Percentiles rank a stretch among this genome's conserved stretches.
These are phyloP conservation scores for Bruguiera hainesii DNA, from an alignment of 441 rosid species.

Conservation along the genomic window DNA sequence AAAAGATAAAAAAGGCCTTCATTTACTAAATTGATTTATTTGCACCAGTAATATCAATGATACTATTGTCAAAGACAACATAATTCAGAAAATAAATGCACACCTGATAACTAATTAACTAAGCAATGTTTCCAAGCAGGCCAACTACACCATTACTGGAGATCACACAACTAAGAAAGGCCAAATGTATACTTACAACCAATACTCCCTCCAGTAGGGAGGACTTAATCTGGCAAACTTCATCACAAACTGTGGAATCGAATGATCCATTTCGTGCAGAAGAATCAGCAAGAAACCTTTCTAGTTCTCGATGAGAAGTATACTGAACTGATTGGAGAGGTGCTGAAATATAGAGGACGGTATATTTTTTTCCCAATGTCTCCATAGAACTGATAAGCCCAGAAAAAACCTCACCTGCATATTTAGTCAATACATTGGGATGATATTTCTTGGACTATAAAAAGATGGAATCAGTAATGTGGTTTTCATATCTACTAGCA, in stretches of 20 bases:
- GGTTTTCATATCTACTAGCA: background rate
- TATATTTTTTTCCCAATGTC: slow-evolving; percentile 56
- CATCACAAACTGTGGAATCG: slow-evolving; percentile 48
- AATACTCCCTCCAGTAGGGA: slow-evolving; percentile 84
- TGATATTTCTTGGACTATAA: slow-evolving; percentile 8
- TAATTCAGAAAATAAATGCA: background rate
- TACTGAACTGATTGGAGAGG: slow-evolving; percentile 51
- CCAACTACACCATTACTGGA: background rate
- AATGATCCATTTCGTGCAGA: slow-evolving; percentile 39
- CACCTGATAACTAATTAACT: background rate
- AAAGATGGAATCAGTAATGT: slow-evolving; percentile 6
- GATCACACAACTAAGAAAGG: slow-evolving; percentile 11
- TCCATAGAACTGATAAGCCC: slow-evolving; percentile 66
- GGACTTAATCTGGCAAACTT: slow-evolving; percentile 80
- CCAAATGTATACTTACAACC: slow-evolving; percentile 54
- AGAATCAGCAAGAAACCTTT: slow-evolving; percentile 78
- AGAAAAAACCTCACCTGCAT: slow-evolving; percentile 60
- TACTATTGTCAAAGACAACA: no score
- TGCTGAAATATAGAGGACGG: slow-evolving; percentile 76
- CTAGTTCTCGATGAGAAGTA: slow-evolving; percentile 55
- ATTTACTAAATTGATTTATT: no score
- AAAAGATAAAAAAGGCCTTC: no score
- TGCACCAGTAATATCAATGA: no score
- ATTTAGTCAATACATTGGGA: slow-evolving; percentile 13
- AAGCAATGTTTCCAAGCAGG: background rate